A percentile compares a stretch with the other conserved stretches of the same genome.
Evolutionary conservation across 805 yeast genomes (phyloP).

Genomic region (Candida broadrunensis): DNA sequence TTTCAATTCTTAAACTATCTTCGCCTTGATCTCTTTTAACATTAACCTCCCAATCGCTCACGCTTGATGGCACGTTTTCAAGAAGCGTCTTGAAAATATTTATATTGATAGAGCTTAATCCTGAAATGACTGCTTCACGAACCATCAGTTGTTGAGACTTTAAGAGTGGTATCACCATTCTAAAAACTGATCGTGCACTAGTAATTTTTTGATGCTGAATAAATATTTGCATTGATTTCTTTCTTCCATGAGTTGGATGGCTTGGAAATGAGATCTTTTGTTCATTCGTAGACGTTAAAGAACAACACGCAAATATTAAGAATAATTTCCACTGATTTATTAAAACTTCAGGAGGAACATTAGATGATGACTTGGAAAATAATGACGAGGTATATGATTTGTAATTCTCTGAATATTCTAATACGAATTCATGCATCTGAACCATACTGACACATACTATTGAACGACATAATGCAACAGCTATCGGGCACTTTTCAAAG

Average conservation of each 20-base stretch:
- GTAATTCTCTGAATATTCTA: slow-evolving; percentile 50
- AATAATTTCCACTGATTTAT: slow-evolving; percentile 88
- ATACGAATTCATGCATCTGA: slow-evolving; percentile 72
- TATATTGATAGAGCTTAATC: slow-evolving; percentile 84
- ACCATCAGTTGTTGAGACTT: slow-evolving; percentile 66
- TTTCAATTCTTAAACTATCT: slow-evolving; percentile 63
- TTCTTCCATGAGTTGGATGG: slow-evolving; percentile 62
- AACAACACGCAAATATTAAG: slow-evolving; percentile 86
- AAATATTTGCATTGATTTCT: slow-evolving; percentile 73
- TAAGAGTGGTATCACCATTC: slow-evolving; percentile 80
- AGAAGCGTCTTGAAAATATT: slow-evolving; percentile 82
- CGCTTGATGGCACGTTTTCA: slow-evolving; percentile 65
- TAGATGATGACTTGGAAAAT: slow-evolving; percentile 24
- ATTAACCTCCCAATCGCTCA: slow-evolving; percentile 46
- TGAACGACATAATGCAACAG: slow-evolving; percentile 89
- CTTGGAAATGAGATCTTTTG: slow-evolving; percentile 62
- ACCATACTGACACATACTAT: slow-evolving; percentile 86
- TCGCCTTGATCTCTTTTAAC: slow-evolving; percentile 29
- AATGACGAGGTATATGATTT: slow-evolving; percentile 34
- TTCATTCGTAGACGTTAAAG: slow-evolving; percentile 84
- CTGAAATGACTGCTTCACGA: slow-evolving; percentile 84
- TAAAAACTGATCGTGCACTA: slow-evolving; percentile 85
- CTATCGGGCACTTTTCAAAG: slow-evolving; percentile 82
- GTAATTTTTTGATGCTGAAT: slow-evolving; percentile 91
- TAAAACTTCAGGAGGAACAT: slow-evolving; percentile 61